A percentile compares a stretch with the other conserved stretches of the same genome.
phyloP scores from a whole-genome alignment of 2,329 filamentous ascomycete genomes.

The Magnaporthiopsis rhizophila region DNA sequence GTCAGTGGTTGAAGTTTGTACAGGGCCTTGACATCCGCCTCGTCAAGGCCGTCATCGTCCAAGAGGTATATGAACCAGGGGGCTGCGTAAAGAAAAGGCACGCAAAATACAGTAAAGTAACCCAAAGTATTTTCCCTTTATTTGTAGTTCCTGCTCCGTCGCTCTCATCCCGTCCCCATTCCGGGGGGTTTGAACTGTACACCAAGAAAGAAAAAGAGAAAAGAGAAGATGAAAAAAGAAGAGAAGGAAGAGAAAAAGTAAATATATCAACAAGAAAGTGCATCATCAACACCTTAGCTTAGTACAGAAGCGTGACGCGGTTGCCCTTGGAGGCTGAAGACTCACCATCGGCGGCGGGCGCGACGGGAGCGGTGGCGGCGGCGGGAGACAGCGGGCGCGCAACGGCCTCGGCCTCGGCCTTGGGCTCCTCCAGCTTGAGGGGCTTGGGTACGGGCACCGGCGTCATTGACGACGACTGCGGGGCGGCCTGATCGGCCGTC shows the following conservation, averaged over 20 bases:
- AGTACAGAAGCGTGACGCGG: conserved; percentile 7
- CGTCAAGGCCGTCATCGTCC: not conserved
- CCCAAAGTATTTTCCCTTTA: not conserved
- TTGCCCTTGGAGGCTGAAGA: not conserved
- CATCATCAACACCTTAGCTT: not conserved
- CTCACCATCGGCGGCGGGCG: not conserved
- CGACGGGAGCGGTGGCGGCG: too few relatives aligned
- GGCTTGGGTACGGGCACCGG: not conserved
- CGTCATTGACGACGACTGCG: not conserved
- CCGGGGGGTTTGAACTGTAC: not conserved
- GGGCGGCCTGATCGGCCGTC: not conserved
- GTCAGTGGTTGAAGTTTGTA: not conserved
- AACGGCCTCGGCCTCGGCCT: not conserved
- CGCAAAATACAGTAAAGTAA: not conserved
- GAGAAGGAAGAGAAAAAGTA: too few relatives aligned
- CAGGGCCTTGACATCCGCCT: not conserved
- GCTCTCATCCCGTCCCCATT: not conserved
- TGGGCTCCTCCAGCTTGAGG: not conserved
- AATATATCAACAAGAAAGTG: not conserved
- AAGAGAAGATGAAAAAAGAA: not conserved
- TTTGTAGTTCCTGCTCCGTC: not conserved
- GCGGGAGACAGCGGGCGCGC: not conserved
- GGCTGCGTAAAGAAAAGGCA: not conserved
- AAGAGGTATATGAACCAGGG: not conserved
- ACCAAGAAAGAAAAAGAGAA: not conserved